These are phyloP conservation scores for Paralagenidium karlingii DNA, from an alignment of 352 stramenopile genomes.

Conservation along the genomic window DNA sequence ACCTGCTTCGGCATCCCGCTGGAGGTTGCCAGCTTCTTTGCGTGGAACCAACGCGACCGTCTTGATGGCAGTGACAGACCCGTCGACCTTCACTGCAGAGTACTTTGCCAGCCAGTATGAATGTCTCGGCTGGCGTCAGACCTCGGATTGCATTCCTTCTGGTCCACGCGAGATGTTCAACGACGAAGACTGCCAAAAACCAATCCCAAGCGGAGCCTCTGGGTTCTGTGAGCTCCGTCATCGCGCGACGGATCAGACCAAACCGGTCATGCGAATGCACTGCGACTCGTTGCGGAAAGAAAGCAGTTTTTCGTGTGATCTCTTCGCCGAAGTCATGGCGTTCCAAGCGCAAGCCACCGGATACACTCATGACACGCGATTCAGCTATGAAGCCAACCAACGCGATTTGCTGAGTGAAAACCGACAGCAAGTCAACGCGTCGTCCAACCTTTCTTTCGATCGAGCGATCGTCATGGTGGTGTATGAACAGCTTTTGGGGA, in stretches of 20 bases:
- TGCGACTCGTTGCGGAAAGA: slow-evolving; percentile 35
- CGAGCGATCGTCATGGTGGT: slow-evolving; percentile 21
- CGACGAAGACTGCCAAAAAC: slow-evolving; percentile 8
- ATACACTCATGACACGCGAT: slow-evolving; percentile 24
- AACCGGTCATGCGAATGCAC: slow-evolving; percentile 41
- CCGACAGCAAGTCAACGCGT: not conserved
- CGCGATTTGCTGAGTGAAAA: not conserved
- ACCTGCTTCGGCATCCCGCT: no score
- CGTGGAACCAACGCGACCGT: no score
- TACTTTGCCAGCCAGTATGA: no score
- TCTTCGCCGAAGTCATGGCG: slow-evolving; percentile 23
- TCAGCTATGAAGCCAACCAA: not conserved
- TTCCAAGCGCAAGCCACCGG: slow-evolving; percentile 19
- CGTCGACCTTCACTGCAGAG: no score
- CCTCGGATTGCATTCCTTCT: slow-evolving; percentile 21
- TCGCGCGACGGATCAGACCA: slow-evolving; percentile 9
- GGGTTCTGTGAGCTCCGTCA: slow-evolving; percentile 38
- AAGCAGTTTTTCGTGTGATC: slow-evolving; percentile 23
- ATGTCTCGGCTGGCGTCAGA: slow-evolving; percentile 37
- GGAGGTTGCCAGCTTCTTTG: no score
- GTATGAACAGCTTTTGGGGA: slow-evolving; percentile 14
- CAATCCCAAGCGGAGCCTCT: slow-evolving; percentile 12
- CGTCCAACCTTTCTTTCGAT: not conserved
- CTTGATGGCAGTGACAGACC: no score
- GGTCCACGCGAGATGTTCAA: not conserved